phyloP scores from a whole-genome alignment of 352 stramenopile species.

The Hyaloperonospora arabidopsidis region DNA sequence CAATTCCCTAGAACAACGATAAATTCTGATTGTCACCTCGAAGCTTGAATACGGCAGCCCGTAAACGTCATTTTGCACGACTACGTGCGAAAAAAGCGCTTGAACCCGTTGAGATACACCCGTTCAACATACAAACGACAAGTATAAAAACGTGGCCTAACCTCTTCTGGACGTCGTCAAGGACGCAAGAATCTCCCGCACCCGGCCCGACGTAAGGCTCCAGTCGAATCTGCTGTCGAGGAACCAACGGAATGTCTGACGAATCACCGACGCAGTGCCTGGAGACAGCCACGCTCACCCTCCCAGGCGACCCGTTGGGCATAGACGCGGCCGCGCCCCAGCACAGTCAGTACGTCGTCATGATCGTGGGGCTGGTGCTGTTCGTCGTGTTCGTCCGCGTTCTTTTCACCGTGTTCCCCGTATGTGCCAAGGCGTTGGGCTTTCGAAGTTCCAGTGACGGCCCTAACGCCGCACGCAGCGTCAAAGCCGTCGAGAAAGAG shows the following conservation, averaged over 20 bases:
- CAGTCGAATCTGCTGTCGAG: too few species aligned
- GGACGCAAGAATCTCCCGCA: too few species aligned
- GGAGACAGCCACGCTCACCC: slow-evolving; percentile 16
- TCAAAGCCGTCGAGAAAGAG: slow-evolving; percentile 20
- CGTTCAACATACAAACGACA: slow-evolving; percentile 16
- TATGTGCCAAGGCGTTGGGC: too few species aligned
- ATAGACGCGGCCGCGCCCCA: slow-evolving; percentile 22
- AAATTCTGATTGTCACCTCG: too few species aligned
- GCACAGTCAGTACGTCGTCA: slow-evolving; percentile 56
- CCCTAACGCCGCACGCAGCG: not conserved
- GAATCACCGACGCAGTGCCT: not conserved
- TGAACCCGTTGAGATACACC: slow-evolving; percentile 8
- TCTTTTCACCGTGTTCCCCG: slow-evolving; percentile 43
- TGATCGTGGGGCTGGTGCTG: slow-evolving; percentile 53
- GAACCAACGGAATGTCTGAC: too few species aligned
- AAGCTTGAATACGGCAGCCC: too few species aligned
- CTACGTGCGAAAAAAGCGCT: not conserved
- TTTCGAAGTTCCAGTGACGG: too few species aligned
- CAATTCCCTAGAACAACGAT: too few species aligned
- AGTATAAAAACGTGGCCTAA: not conserved
- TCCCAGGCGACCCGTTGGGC: slow-evolving; percentile 6
- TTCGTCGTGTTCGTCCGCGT: slow-evolving; percentile 61
- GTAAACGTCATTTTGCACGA: not conserved
- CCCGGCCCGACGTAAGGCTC: too few species aligned
- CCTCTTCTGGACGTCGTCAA: too few species aligned